Evolutionary conservation across 2,329 filamentous ascomycete species (phyloP), one percentile per base, ranked within the genome.

Genomic region (Aspergillus puulaauensis): DNA sequence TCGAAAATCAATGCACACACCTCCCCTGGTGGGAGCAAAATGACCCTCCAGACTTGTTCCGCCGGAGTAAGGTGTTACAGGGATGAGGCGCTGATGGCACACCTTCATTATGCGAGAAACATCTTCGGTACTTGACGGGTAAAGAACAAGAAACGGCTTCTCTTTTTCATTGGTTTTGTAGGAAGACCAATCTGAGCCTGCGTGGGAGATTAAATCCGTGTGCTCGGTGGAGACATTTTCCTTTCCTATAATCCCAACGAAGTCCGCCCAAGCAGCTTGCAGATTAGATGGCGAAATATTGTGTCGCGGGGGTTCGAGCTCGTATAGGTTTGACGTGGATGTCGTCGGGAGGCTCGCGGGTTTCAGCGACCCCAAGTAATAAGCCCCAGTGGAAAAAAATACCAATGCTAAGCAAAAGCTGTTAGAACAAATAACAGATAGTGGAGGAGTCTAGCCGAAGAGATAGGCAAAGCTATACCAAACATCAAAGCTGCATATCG

Each of bases 1-100:
- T 51, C 83, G 83, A 73, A 96, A 96, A 74, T 96, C 91, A 67
- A 97, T 83, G 66, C 90, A 93, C 33, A 96, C 86, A 19, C 93
- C 93, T 57, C 90, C 89, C 64, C 87, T 80, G 15, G 91, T 96
- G 2, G 91, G 86, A 1, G 91, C 87, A 74, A 90, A 96, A 74
- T 96, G 91, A 1, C 93, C 93, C 75, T 97, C 93, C 33, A 97
- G 79, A 68, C 89, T 93, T 7, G 93, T 96, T 35, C 93, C 93
- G 44, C 93, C 93, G 57, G 88, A 91, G 77, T 92, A 96, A 3
- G 88, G 89, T 3, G 90, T 93, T 23, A 96, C 91, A 5, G 93
- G 93, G 61, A 97, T 95, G 56, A 82, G 82, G 41, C 93, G 82
- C 68, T 80, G 75, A 73, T 96, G 90, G 77, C 93, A 96, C 56